Evolutionary conservation across 2,329 filamentous ascomycete species (phyloP).

Genomic region (Teratosphaeria nubilosa): DNA sequence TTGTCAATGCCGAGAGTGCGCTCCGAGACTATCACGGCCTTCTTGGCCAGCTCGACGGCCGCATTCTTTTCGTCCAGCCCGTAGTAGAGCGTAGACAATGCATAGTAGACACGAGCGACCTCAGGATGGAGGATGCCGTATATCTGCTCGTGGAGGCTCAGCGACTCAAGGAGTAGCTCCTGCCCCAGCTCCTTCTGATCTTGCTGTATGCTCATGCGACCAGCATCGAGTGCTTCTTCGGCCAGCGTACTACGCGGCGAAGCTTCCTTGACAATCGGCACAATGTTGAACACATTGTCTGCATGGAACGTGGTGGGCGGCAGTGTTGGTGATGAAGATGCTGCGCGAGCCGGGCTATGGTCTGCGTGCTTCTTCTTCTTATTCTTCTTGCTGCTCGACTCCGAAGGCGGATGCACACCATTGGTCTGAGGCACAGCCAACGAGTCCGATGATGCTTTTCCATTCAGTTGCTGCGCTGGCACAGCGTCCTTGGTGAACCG

Average conservation of each 20-base stretch:
- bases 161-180: slow-evolving; percentile 87
- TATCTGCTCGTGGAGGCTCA: slow-evolving; percentile 95
- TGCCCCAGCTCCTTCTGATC: slow-evolving; percentile 92
- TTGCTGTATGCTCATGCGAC: slow-evolving; percentile 90
- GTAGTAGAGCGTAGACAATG: slow-evolving; percentile 90
- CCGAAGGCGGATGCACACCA: slow-evolving; percentile 13
- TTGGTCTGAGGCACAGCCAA: slow-evolving; percentile 25
- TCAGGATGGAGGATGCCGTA: slow-evolving; percentile 96
- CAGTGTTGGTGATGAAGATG: slow-evolving; percentile 35
- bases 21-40: slow-evolving; percentile 93
- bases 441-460: slow-evolving; percentile 21
- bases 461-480: slow-evolving; percentile 10
- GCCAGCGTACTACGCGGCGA: slow-evolving; percentile 81
- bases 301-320: slow-evolving; percentile 57
- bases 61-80: slow-evolving; percentile 96
- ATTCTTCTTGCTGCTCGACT: slow-evolving; percentile 39
- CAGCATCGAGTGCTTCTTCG: slow-evolving; percentile 91
- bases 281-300: slow-evolving; percentile 82
- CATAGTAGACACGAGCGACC: slow-evolving; percentile 90
- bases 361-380: slow-evolving; percentile 47
- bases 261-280: slow-evolving; percentile 93
- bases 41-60: slow-evolving; percentile 87
- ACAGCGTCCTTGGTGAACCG: slow-evolving; percentile 45
- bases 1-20: slow-evolving; percentile 89
- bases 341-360: slow-evolving; percentile 36